Base-by-base conservation (phyloP, 2,329 filamentous ascomycete species). In the Capronia epimyces region DNA sequence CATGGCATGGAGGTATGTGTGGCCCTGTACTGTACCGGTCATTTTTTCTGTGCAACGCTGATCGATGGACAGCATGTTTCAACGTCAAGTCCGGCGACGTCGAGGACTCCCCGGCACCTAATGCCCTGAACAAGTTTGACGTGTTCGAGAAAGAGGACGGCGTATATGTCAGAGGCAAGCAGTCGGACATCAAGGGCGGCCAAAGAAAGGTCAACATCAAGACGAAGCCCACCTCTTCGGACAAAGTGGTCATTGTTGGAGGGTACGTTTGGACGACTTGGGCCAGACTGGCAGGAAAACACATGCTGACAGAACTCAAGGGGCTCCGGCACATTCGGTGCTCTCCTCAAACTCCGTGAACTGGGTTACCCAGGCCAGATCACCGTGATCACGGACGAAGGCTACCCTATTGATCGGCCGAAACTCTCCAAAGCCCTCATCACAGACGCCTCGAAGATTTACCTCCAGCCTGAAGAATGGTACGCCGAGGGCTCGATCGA, bases 351-450 rank as follows among this genome's bases (percentile, higher is more conserved):
- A 10, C 79, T 98, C 13, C 84, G 91, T 37, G 85, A 86, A 57
- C 82, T 84, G 56, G 89, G 90, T 24, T 97, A 84, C 73, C 77
- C 76, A 3, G 91, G 89, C 12, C 74, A 79, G 49, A 83, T 98
- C 60, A 94, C 89, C 0, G 75, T 95, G 63, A 83, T 98, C 62
- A 84, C 87, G 10, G 83, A 80, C 58, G 93, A 98, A 69, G 86
- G 93, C 66, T 78, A 86, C 27, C 90, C 90, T 25, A 90, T 97
- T 62, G 93, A 98, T 71, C 82, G 93, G 16, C 89, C 93, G 9
- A 97, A 97, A 75, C 78, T 98, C 36, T 96, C 90, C 64, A 98
- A 98, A 71, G 89, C 91, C 0, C 76, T 98, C 10, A 79, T 96
- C 56, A 81, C 87, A 5, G 91, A 98, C 65, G 69, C 82, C 1